phyloP scores from a whole-genome alignment of 305 asterid genomes.

The Fraxinus floribunda region DNA sequence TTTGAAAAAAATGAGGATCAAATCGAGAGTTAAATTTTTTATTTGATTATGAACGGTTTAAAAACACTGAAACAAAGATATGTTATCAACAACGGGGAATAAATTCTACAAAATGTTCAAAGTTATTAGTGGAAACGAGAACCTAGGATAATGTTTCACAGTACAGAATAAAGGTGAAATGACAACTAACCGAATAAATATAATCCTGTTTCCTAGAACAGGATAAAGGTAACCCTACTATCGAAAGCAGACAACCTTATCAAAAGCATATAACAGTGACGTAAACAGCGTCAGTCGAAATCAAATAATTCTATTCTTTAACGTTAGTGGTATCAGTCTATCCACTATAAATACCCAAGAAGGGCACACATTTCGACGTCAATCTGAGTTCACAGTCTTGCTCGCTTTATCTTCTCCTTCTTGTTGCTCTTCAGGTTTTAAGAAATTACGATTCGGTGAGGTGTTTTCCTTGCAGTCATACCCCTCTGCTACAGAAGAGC shows the following conservation, averaged over 20 bases:
- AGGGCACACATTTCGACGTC: background rate
- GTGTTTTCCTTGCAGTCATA: slow-evolving; percentile 28
- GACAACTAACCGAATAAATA: too few relatives aligned
- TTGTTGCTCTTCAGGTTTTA: background rate
- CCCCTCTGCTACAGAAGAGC: slow-evolving; percentile 31
- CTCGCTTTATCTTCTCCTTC: background rate
- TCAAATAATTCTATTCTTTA: background rate
- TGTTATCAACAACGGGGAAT: too few relatives aligned
- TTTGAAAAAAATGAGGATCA: too few relatives aligned
- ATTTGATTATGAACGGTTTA: too few relatives aligned
- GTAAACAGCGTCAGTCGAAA: background rate
- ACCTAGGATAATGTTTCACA: background rate
- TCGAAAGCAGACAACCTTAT: too few relatives aligned
- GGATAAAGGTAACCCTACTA: too few relatives aligned
- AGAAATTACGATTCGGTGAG: background rate
- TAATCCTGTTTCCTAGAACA: too few relatives aligned
- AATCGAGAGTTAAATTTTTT: too few relatives aligned
- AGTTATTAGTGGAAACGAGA: too few relatives aligned
- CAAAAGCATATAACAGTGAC: background rate
- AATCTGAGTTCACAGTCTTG: background rate
- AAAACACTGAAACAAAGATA: too few relatives aligned
- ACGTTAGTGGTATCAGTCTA: background rate
- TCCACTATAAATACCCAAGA: background rate
- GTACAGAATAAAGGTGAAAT: background rate
- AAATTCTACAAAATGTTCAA: too few relatives aligned